phyloP scores from a whole-genome alignment of 352 stramenopile genomes.

The Blastocystis sp. region DNA sequence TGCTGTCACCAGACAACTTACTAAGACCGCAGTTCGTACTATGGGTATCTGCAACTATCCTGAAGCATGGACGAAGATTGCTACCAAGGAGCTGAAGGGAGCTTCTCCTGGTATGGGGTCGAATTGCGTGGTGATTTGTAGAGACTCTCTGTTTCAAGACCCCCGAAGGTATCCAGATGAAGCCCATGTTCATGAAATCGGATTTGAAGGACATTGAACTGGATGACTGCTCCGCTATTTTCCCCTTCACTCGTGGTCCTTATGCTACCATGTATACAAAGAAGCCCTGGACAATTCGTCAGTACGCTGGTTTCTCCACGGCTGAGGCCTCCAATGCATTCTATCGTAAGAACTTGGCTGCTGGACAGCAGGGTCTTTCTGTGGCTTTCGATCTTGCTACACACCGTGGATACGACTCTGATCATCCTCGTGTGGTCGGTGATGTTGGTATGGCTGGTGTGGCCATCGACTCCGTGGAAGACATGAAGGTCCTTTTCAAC shows the following conservation, averaged over 20 bases:
- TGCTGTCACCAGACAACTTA: conserved; percentile 43
- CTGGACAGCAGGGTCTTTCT: conserved; percentile 84
- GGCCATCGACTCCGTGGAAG: conserved; percentile 87
- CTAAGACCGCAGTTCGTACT: conserved; percentile 33
- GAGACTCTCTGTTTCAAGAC: conserved; percentile 73
- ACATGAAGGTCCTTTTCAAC: conserved; percentile 94
- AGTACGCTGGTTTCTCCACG: conserved; percentile 92
- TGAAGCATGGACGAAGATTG: conserved; percentile 44
- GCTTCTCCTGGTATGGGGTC: background rate
- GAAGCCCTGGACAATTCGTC: conserved; percentile 84
- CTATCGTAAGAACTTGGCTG: conserved; percentile 85
- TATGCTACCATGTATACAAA: conserved; percentile 94
- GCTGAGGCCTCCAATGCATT: conserved; percentile 92
- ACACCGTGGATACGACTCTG: conserved; percentile 92
- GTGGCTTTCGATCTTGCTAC: conserved; percentile 94
- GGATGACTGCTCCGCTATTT: conserved; percentile 67
- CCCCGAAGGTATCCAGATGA: conserved; percentile 85
- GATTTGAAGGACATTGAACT: conserved; percentile 70
- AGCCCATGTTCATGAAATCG: conserved; percentile 84
- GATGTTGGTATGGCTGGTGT: conserved; percentile 95
- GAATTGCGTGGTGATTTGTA: background rate
- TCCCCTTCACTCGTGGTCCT: conserved; percentile 83
- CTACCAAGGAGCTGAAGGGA: conserved; percentile 44
- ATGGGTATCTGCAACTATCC: conserved; percentile 15
- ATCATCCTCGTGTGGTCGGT: conserved; percentile 85